Evolutionary conservation across 306 rosid species (phyloP).

Genomic region (Dryas alaskensis): DNA sequence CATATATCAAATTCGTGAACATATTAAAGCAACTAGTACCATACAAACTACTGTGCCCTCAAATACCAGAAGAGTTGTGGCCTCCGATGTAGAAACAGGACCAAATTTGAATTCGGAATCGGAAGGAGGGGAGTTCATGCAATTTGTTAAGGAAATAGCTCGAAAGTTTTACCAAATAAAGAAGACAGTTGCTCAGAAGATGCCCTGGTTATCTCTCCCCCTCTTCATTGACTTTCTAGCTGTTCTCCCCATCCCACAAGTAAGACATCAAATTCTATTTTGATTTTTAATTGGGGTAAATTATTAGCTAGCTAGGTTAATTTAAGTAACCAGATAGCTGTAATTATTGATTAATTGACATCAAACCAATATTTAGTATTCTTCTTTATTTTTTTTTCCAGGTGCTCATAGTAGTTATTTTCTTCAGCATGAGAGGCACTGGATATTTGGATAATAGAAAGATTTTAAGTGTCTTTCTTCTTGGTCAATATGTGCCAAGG

Average conservation of each 20-base stretch:
- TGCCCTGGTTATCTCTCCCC: neutral
- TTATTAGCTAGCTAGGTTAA: no score
- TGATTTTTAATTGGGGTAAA: neutral
- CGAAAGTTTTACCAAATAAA: no score
- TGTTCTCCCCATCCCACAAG: conserved; percentile 35
- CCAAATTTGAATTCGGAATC: neutral
- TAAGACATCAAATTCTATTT: neutral
- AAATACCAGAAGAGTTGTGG: neutral
- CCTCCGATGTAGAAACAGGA: neutral
- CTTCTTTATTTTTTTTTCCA: neutral
- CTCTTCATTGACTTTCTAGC: conserved; percentile 28
- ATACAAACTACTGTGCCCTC: neutral
- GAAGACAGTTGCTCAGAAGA: neutral
- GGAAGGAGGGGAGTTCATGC: neutral
- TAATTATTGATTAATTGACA: neutral
- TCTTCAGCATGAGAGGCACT: conserved; percentile 15
- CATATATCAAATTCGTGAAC: neutral
- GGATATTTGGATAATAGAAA: conserved; percentile 3
- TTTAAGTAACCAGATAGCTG: no score
- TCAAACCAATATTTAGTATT: no score
- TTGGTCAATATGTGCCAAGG: conserved; percentile 32
- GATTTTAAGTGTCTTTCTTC: conserved; percentile 12
- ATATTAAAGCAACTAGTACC: no score
- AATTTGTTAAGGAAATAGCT: neutral
- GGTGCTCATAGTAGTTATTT: conserved; percentile 8